A percentile compares a stretch with the other conserved stretches of the same genome.
Evolutionary conservation across 225 moss, liverwort and hornwort species (phyloP).

Genomic region (Anthoceros angustus): DNA sequence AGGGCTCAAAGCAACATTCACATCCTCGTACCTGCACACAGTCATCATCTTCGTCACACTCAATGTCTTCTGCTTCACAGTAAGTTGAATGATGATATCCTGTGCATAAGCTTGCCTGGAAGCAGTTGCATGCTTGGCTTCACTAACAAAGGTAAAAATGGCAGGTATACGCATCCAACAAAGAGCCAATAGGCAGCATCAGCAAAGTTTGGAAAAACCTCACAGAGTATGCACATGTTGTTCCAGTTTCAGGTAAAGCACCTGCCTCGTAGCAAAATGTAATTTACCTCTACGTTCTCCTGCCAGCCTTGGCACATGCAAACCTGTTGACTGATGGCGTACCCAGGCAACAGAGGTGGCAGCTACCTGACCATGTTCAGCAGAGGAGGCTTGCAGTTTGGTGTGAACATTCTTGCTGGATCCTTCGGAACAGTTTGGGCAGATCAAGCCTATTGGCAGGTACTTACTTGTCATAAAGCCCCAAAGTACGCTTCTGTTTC

Average conservation of each 20-base stretch:
- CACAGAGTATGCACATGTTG: constrained; percentile 1
- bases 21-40: neutral
- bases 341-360: constrained; percentile 19
- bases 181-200: constrained; percentile 16
- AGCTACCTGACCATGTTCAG: constrained; percentile 23
- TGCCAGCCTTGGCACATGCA: neutral
- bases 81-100: neutral
- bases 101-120: neutral
- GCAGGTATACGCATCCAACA: constrained; percentile 15
- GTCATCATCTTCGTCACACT: neutral
- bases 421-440: constrained; percentile 12
- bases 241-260: constrained; percentile 16
- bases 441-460: constrained; percentile 24
- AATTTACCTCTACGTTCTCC: neutral
- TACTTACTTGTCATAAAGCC: neutral
- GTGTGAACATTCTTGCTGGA: constrained; percentile 10
- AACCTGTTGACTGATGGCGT: neutral
- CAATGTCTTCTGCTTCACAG: neutral
- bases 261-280: too few species aligned
- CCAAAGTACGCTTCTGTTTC: too few species aligned
- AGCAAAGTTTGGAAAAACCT: constrained; percentile 14
- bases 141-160: too few species aligned
- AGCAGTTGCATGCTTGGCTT: too few species aligned
- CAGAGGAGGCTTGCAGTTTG: constrained; percentile 14
- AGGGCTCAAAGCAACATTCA: neutral